Evolutionary conservation across 345 rosid genomes (phyloP), one percentile per base, ranked within the genome.

Genomic region (Populus pruinosa): DNA sequence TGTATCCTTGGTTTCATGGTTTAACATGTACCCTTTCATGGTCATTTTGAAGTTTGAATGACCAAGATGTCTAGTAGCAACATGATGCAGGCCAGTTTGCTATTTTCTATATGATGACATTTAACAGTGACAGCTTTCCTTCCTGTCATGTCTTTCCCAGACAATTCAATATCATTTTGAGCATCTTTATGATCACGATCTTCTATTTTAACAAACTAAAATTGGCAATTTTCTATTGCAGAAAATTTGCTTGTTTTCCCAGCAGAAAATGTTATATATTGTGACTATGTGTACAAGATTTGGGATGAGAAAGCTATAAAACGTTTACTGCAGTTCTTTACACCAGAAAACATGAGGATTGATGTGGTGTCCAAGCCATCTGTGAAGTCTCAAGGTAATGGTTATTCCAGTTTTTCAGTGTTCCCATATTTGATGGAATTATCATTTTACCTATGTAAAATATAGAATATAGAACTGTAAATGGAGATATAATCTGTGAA

Each of bases 331-430:
- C 87, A 85, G 81, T 89, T 84, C 83, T 92, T 96, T 83, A 87
- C 86, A 41, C 98, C 96, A 18, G 89, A 88, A 79, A 92, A 96
- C 83, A 93, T 96, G 99, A 87, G 99, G 91, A 80, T 93, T 83
- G 98, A 96, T 88, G 92, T 93, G 67, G 83, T 87, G 72, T 91
- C 99, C n/a, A 96, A 93, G 84, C 89, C 90, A 70, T 77, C 86
- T 29, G 50, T 76, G 44, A 85, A 86, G 70, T 83, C 89, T 27
- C 86, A 90, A 87, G 98, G 99, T 96, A 84, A 74, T 29, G 13
- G 17, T 23, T 67, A 27, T 3, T 18, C 73, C 25, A 44, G 6
- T 31, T 31, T 71, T 79, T 61, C 35, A 8, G 55, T 61, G 38
- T 66, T 64, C 4, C 13, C 38, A 1, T 62, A 38, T 23, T 41